A percentile compares a stretch with the other conserved stretches of the same genome.
Evolutionary conservation across 2,329 filamentous ascomycete genomes (phyloP).

Genomic region (Ceratocystis alfenasii): DNA sequence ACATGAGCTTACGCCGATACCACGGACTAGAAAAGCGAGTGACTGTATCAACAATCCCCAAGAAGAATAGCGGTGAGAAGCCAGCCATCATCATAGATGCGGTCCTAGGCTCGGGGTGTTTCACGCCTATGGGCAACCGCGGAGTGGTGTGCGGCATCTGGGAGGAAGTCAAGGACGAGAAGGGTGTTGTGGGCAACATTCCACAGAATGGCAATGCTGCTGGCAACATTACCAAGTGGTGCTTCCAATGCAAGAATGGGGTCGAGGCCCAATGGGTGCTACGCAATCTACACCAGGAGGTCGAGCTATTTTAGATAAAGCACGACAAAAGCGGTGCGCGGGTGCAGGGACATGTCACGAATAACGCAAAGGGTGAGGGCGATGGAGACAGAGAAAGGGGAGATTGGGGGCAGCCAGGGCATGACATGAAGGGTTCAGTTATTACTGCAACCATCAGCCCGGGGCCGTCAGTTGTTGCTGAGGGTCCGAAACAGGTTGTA

Average conservation of each 20-base stretch:
- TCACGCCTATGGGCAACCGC: conserved; percentile 69
- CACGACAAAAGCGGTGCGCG: background rate
- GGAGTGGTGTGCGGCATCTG: conserved; percentile 85
- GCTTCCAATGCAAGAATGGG: conserved; percentile 46
- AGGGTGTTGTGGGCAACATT: conserved; percentile 42
- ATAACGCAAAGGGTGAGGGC: background rate
- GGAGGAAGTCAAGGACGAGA: conserved; percentile 58
- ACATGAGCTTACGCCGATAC: conserved; percentile 46
- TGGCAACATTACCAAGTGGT: conserved; percentile 51
- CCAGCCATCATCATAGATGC: conserved; percentile 65
- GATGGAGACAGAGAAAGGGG: background rate
- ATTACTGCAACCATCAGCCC: background rate
- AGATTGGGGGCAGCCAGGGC: background rate
- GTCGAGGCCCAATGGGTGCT: conserved; percentile 45
- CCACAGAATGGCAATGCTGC: conserved; percentile 41
- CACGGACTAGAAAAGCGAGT: conserved; percentile 74
- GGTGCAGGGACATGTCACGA: background rate
- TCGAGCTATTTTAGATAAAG: conserved; percentile 26
- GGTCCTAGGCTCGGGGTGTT: conserved; percentile 71
- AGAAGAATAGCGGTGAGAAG: conserved; percentile 40
- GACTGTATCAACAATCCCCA: conserved; percentile 60
- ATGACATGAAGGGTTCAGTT: background rate
- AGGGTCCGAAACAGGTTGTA: background rate
- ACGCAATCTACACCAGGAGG: conserved; percentile 45
- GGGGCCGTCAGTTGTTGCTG: conserved; percentile 3